A percentile compares a stretch with the other conserved stretches of the same genome.
phyloP scores from a whole-genome alignment of 805 yeast species.

The Blastobotrys peoriensis region DNA sequence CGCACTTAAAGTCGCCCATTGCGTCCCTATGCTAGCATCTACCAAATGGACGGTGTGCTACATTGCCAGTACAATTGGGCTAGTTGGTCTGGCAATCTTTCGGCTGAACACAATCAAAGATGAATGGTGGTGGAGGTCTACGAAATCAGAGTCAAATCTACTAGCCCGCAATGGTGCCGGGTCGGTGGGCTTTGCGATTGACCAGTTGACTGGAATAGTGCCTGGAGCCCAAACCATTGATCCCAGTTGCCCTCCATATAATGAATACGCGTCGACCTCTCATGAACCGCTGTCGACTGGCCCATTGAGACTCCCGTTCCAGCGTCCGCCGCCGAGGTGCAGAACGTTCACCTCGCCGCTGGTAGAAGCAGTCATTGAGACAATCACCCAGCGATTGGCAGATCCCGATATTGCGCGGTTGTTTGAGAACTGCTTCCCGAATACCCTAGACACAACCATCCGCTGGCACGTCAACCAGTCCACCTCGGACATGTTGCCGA shows the following conservation, averaged over 20 bases:
- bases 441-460: constrained; percentile 82
- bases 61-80: too few relatives aligned
- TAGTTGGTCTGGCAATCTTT: too few relatives aligned
- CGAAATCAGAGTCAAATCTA: too few relatives aligned
- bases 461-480: constrained; percentile 50
- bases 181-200: too few relatives aligned
- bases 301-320: constrained; percentile 51
- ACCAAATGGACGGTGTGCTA: too few relatives aligned
- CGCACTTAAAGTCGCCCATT: too few relatives aligned
- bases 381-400: constrained; percentile 42
- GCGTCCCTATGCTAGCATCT: too few relatives aligned
- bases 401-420: constrained; percentile 67
- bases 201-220: too few relatives aligned
- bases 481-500: constrained; percentile 33
- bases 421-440: constrained; percentile 79
- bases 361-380: constrained; percentile 55
- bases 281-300: constrained; percentile 62
- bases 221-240: too few relatives aligned
- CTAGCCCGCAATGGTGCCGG: too few relatives aligned
- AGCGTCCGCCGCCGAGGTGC: constrained; percentile 68
- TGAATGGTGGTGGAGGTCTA: too few relatives aligned
- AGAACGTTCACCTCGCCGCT: constrained; percentile 62
- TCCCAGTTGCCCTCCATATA: constrained; percentile 56
- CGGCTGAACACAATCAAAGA: too few relatives aligned
- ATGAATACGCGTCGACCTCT: constrained; percentile 46